Evolutionary conservation across 257 asterid species (phyloP), one percentile per base, ranked within the genome.

Genomic region (Ligustrum vulgare): DNA sequence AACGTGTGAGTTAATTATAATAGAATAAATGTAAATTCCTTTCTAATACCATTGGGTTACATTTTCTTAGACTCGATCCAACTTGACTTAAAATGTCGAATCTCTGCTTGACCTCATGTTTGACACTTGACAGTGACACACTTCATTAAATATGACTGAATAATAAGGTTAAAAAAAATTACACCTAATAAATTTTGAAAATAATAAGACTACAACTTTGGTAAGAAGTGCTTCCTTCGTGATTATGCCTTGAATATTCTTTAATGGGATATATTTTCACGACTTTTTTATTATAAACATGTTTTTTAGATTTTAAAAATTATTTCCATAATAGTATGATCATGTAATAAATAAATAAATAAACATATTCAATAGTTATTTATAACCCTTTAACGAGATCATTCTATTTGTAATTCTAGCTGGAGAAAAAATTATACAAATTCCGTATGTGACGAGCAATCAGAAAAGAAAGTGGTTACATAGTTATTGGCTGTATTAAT

Each of bases 401-500:
- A 43, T 43, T 45, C 54, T 45, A 13, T 45, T 45, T 45, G 18
- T 45, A 45, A 43, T 43, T 43, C 6, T 43, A 43, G n/a, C n/a
- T n/a, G n/a, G n/a, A 3, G 6, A 45, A 3, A 45, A 13, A 45
- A 45, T 45, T 45, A 0, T 45, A 45, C 18, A 45, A 45, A 13
- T 45, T 45, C 54, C 6, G 13, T 43, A 12, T 3, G 1, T 45
- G n/a, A 45, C 54, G 3, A 43, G 51, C 18, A 13, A 43, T 47
- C 63, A 54, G 67, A 23, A 64, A 51, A 36, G n/a, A 70, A 63
- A 22, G 28, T 35, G 32, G 56, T 36, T 64, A 36, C 3, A 41
- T 56, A 68, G 20, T 71, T 2, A 31, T 65, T 77, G 69, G 78
- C 15, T 37, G 56, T 9, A 60, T 11, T 72, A 54, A 71, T 33